Evolutionary conservation across 192 early-diverging fungal genomes (phyloP), one percentile per base, ranked within the genome.

Genomic region (Allomyces javanicus): DNA sequence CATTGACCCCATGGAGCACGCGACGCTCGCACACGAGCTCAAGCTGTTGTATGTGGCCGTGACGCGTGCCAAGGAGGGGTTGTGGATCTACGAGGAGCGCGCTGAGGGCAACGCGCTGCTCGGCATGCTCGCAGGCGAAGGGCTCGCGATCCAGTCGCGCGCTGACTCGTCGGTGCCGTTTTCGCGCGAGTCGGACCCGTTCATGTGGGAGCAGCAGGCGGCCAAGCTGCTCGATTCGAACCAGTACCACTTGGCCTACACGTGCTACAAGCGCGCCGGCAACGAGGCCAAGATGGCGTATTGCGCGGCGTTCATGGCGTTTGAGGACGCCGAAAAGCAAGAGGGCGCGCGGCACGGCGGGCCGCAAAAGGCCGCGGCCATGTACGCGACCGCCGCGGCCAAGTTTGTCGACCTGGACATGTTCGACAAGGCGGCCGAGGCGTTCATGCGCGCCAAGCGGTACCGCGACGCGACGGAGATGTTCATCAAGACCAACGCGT

Each of bases 181-280:
- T 0, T 91, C 97, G 67, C 87, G 95, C 11, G 96, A 96, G 69
- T 92, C 97, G 68, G 97, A 97, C 82, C 93, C 91, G 64, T 74
- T 99, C 62, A 78, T 99, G 63, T 96, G 92, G 3, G 96, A 92
- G 17, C 94, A 99, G 78, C 80, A 97, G 17, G 95, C 86, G 79
- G 97, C 96, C 0, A 86, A 93, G 65, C 67, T 97, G 68, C 97
- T 92, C 79, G 97, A 97, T 79, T 91, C 87, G 75, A 86, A 85
- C 72, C 97, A 96, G 79, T 81, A 73, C 14, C 78, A 91, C 44
- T 77, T 85, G 58, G 89, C 92, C 69, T 84, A 88, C 65, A 94
- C 86, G 10, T 94, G 89, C 71, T 89, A 97, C 11, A 88, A 87
- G 25, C 85, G 92, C 63, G 79, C 95, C 27, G 72, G 97, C 67